Evolutionary conservation across 768 basidiomycete genomes (phyloP).

Genomic region (Collybia mongolica): DNA sequence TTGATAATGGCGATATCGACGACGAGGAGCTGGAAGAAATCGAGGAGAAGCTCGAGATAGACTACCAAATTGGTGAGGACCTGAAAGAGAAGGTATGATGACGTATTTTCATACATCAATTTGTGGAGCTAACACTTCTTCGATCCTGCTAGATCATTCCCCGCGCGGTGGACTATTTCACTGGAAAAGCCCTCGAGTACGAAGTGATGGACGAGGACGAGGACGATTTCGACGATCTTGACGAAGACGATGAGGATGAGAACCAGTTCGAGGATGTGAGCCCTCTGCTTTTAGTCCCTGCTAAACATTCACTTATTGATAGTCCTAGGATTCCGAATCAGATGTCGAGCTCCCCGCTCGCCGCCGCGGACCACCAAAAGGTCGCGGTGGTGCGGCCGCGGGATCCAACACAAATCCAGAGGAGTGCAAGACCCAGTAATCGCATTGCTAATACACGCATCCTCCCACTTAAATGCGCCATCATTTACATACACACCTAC

Average conservation of each 20-base stretch:
- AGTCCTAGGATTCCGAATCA: conserved; percentile 61
- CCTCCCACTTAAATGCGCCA: neutral
- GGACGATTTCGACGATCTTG: conserved; percentile 56
- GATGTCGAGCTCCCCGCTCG: conserved; percentile 64
- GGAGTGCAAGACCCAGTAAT: conserved; percentile 90
- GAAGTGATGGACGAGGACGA: conserved; percentile 58
- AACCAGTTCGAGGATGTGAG: conserved; percentile 59
- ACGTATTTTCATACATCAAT: no score
- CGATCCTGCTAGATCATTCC: conserved; percentile 71
- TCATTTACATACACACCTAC: no score
- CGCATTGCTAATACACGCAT: no score
- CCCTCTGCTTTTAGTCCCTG: conserved; percentile 5
- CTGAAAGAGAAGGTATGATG: conserved; percentile 86
- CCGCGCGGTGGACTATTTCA: conserved; percentile 95
- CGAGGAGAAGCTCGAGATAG: conserved; percentile 91
- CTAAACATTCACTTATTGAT: conserved; percentile 9
- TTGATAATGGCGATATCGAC: conserved; percentile 73
- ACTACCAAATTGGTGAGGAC: conserved; percentile 98
- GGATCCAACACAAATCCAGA: conserved; percentile 63
- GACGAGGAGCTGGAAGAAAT: conserved; percentile 87
- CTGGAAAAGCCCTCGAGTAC: conserved; percentile 91
- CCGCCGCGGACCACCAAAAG: conserved; percentile 59
- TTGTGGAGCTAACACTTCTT: no score
- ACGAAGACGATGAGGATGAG: conserved; percentile 60
- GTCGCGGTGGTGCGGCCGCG: conserved; percentile 42